phyloP scores from a whole-genome alignment of 1,284 basidiomycete species.

The Rhodotorula mucilaginosa region DNA sequence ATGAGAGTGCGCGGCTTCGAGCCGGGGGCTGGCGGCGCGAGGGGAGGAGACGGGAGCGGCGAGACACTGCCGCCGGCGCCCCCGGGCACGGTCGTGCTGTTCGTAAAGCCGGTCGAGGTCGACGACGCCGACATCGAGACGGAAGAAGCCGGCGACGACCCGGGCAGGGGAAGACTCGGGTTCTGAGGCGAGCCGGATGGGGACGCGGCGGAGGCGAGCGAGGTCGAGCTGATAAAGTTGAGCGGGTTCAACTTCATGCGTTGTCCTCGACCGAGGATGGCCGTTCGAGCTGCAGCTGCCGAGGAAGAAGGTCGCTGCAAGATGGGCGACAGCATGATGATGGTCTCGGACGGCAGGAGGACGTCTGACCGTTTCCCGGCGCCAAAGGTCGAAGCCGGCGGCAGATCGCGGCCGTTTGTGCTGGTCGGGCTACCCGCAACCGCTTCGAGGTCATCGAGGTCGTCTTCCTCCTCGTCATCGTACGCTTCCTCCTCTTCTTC shows the following conservation, averaged over 20 bases:
- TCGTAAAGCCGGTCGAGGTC: not conserved
- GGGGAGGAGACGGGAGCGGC: not conserved
- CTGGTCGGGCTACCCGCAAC: constrained; percentile 22
- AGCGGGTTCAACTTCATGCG: constrained; percentile 37
- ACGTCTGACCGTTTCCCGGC: constrained; percentile 31
- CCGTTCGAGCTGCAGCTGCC: constrained; percentile 10
- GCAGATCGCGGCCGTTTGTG: constrained; percentile 17
- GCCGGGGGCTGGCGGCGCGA: constrained; percentile 33
- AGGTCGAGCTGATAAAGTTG: constrained; percentile 15
- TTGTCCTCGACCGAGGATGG: constrained; percentile 40
- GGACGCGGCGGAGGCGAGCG: constrained; percentile 5
- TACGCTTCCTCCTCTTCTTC: constrained; percentile 14
- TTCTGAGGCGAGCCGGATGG: not conserved
- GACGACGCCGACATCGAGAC: not conserved
- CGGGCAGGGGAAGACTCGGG: not conserved
- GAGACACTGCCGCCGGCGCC: not conserved
- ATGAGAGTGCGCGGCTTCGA: constrained; percentile 54
- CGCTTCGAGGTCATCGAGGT: constrained; percentile 15
- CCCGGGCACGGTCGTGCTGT: not conserved
- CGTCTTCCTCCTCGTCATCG: not conserved
- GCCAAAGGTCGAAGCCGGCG: constrained; percentile 1
- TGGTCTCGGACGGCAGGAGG: constrained; percentile 49
- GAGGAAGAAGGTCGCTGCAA: constrained; percentile 26
- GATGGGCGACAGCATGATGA: constrained; percentile 49
- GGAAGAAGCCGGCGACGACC: constrained; percentile 6